Evolutionary conservation across 495 filamentous ascomycete species (phyloP).

Genomic region (Daldinia decipiens): DNA sequence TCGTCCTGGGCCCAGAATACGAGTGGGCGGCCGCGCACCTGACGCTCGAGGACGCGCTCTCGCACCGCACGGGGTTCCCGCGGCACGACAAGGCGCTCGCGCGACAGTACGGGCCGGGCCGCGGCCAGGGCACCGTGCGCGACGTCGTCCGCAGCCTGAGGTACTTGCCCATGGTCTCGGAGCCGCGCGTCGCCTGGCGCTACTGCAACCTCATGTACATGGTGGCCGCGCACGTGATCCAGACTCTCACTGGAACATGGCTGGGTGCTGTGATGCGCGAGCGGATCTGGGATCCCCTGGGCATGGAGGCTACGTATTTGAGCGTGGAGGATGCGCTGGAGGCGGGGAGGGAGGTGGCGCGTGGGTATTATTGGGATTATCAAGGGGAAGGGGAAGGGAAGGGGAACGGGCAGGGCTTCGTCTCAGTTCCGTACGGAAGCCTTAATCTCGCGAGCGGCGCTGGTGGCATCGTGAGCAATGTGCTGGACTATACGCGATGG

Average conservation of each 20-base stretch:
- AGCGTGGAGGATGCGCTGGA: slow-evolving; percentile 51
- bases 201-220: slow-evolving; percentile 67
- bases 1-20: slow-evolving; percentile 56
- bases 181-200: slow-evolving; percentile 54
- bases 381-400: neutral
- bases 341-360: slow-evolving; percentile 23
- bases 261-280: slow-evolving; percentile 57
- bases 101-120: slow-evolving; percentile 4
- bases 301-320: slow-evolving; percentile 63
- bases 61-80: slow-evolving; percentile 62
- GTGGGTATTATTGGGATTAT: slow-evolving; percentile 50
- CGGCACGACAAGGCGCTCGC: slow-evolving; percentile 51
- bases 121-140: slow-evolving; percentile 18
- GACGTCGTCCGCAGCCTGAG: slow-evolving; percentile 55
- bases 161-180: slow-evolving; percentile 53
- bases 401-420: slow-evolving; percentile 15
- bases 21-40: slow-evolving; percentile 57
- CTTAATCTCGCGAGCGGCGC: slow-evolving; percentile 56
- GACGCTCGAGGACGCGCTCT: slow-evolving; percentile 63
- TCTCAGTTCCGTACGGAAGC: slow-evolving; percentile 32
- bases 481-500: slow-evolving; percentile 65
- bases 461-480: slow-evolving; percentile 61
- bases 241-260: slow-evolving; percentile 54
- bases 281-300: slow-evolving; percentile 59
- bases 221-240: slow-evolving; percentile 54